Evolutionary conservation across 331 rosid species (phyloP).

Genomic region (Acacia pycnantha): DNA sequence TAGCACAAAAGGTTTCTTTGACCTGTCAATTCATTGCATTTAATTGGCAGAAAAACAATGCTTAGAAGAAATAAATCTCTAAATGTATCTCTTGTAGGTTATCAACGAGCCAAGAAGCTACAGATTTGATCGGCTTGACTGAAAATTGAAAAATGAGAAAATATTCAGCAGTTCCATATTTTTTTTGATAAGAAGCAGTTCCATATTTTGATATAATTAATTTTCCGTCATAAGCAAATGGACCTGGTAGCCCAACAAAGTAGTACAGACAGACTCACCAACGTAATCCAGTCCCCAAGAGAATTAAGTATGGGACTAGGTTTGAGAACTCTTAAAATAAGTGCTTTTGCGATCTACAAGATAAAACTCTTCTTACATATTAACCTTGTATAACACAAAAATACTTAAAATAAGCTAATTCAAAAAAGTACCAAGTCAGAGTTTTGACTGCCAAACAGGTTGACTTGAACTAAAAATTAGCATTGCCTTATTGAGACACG

Average conservation of each 20-base stretch:
- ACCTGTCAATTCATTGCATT: neutral
- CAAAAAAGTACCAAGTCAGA: neutral
- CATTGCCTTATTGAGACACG: neutral
- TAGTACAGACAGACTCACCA: neutral
- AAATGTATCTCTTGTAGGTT: neutral
- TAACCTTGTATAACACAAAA: too few species aligned
- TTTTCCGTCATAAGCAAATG: neutral
- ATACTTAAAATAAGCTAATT: too few species aligned
- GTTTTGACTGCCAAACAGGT: neutral
- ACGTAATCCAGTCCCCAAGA: neutral
- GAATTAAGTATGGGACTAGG: neutral
- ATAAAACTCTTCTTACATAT: too few species aligned
- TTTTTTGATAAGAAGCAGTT: too few species aligned
- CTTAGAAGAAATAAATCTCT: neutral
- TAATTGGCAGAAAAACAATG: neutral
- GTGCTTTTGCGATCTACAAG: too few species aligned
- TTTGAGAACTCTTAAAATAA: too few species aligned
- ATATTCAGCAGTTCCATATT: neutral
- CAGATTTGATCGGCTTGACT: neutral
- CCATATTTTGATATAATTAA: neutral
- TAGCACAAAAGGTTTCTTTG: neutral
- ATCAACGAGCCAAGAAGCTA: neutral
- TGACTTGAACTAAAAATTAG: slow-evolving; percentile 13
- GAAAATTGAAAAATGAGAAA: neutral
- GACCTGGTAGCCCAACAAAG: neutral